These are phyloP conservation scores for Neurospora cerealis DNA, from an alignment of 495 filamentous ascomycete species.

Conservation along the genomic window DNA sequence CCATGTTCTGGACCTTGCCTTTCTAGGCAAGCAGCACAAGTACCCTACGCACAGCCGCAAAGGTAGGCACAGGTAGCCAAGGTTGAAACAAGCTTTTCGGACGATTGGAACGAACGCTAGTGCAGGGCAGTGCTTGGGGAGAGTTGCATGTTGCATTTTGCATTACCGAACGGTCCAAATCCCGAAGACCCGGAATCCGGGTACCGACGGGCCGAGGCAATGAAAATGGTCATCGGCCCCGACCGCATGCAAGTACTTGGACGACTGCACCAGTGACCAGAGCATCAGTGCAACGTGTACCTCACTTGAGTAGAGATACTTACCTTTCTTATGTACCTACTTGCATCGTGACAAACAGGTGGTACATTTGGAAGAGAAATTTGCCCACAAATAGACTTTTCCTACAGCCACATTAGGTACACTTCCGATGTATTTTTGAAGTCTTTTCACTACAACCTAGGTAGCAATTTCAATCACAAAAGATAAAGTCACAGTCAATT, in stretches of 20 bases:
- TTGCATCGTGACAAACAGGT: background rate
- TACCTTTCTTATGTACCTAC: background rate
- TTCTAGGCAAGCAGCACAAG: background rate
- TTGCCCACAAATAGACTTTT: background rate
- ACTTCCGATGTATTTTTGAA: background rate
- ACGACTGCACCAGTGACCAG: background rate
- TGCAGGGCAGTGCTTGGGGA: background rate
- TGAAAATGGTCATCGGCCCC: background rate
- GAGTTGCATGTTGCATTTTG: background rate
- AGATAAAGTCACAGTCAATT: too few species aligned
- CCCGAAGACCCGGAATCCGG: background rate
- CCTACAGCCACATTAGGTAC: background rate
- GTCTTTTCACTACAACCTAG: background rate
- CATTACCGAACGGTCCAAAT: background rate
- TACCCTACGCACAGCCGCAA: too few species aligned
- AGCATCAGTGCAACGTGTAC: background rate
- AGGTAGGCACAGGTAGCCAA: too few species aligned
- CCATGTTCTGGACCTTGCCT: background rate
- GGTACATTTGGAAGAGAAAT: background rate
- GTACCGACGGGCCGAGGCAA: background rate
- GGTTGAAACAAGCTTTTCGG: background rate
- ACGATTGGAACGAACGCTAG: background rate
- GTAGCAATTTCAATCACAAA: background rate
- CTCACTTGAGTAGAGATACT: background rate
- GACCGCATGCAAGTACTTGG: background rate